phyloP scores from a whole-genome alignment of 1,139 yeast genomes.

The Sugiyamaella japonica region DNA sequence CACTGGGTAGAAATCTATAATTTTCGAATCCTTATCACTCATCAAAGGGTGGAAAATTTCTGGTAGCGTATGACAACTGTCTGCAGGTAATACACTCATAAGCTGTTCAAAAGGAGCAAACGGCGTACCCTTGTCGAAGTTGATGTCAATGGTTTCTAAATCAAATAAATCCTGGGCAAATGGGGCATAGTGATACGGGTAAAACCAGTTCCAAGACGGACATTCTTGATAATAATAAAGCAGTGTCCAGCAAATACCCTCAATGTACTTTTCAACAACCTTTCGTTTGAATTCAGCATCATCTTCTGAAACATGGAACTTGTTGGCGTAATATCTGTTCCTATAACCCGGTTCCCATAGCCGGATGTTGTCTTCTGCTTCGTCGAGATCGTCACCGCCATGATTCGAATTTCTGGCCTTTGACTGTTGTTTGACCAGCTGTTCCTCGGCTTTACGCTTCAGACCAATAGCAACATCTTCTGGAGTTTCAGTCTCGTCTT shows the following conservation, averaged over 20 bases:
- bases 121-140: conserved; percentile 73
- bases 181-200: conserved; percentile 97
- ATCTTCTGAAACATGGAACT: conserved; percentile 61
- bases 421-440: conserved; percentile 17
- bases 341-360: conserved; percentile 88
- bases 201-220: conserved; percentile 98
- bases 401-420: neutral
- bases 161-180: conserved; percentile 84
- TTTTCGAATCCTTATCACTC: conserved; percentile 78
- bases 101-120: conserved; percentile 93
- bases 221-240: conserved; percentile 95
- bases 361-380: conserved; percentile 56
- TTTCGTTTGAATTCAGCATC: conserved; percentile 60
- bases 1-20: conserved; percentile 88
- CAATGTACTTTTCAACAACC: conserved; percentile 75
- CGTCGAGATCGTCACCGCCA: conserved; percentile 36
- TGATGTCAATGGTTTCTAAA: conserved; percentile 58
- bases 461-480: conserved; percentile 14
- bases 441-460: conserved; percentile 21
- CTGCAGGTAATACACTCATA: conserved; percentile 97
- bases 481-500: conserved; percentile 23
- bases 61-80: conserved; percentile 90
- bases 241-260: conserved; percentile 95
- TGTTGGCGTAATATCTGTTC: conserved; percentile 73
- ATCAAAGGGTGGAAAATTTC: conserved; percentile 78